Base-by-base conservation (phyloP, 176 grass and related monocot genomes). In the Triticum dicoccoides region DNA sequence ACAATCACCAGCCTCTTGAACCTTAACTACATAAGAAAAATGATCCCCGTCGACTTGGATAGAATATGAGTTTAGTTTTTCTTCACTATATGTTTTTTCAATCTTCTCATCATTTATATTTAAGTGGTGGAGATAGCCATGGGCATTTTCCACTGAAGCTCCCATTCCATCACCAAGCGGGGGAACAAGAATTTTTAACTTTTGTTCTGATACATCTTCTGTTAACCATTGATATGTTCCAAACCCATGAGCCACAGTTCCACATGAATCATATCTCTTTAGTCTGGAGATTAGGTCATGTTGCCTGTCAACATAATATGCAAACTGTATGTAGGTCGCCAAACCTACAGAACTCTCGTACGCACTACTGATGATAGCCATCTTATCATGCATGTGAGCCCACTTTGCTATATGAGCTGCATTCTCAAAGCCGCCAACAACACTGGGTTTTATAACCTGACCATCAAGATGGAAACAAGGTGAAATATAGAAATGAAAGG, bases 381-480 rank as follows among this genome's bases (percentile, higher is more conserved):
- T 94, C 86, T 95, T 98, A 78, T 91, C 85, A 83, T 98, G 91
- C 65, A 98, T 78, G 58, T 92, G 91, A 73, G 96, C 93, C 96
- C 93, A 98, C 85, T 95, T 95, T 88, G 96, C 96, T 79, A 98
- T 91, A 25, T 82, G 86, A 86, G 89, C 84, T 78, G 91, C 85
- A 80, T 86, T 92, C 91, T 95, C 93, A 87, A 98, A 98, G 84
- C 93, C 96, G 21, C 96, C 93, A 76, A 95, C 73, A 81, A 91
- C 77, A 91, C 96, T 95, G 72, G 96, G 96, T 92, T 98, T 98
- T 71, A 98, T 95, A 80, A 95, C 93, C 96, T 98, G 76, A 80
- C 65, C 37, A 90, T 62, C 58, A 80, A 78, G 73, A 90, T 59
- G 44, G 76, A 66, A 84, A 76, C 35, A 23, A 76, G 14, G 47